Conservation (phyloP, 2,329 filamentous ascomycete genomes). For the Sporothrix mexicana region DNA sequence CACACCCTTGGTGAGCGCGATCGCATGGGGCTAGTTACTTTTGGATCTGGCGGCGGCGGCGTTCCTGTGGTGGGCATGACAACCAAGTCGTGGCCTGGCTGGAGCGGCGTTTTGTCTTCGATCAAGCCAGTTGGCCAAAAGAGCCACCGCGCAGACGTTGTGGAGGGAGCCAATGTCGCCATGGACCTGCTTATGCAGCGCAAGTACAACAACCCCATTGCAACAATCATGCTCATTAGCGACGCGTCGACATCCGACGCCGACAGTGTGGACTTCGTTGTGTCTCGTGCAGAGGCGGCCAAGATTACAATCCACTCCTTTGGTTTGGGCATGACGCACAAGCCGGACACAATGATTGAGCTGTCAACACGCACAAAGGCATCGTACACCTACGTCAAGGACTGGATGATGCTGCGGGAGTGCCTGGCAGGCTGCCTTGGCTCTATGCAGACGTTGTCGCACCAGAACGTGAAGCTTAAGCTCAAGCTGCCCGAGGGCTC, state of each 20-base stretch:
- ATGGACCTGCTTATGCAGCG: conserved; percentile 99
- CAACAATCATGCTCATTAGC: conserved; percentile 94
- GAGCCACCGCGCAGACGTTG: conserved; percentile 93
- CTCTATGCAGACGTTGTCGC: conserved; percentile 90
- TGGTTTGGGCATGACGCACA: conserved; percentile 93
- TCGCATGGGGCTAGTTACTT: conserved; percentile 96
- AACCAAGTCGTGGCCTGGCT: conserved; percentile 90
- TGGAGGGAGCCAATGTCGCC: conserved; percentile 95
- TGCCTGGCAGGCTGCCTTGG: conserved; percentile 93
- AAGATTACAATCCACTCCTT: conserved; percentile 98
- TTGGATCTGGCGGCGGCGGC: conserved; percentile 90
- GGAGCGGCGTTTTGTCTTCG: conserved; percentile 82
- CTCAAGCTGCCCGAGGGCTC: conserved; percentile 93
- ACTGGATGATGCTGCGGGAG: conserved; percentile 99
- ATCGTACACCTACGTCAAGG: conserved; percentile 97
- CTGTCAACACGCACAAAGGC: conserved; percentile 94
- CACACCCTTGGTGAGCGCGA: conserved; percentile 88
- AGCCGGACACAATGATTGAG: conserved; percentile 98
- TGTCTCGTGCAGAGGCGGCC: conserved; percentile 93
- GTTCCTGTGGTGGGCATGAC: conserved; percentile 98
- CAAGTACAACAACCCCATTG: conserved; percentile 92
- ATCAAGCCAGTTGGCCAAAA: conserved; percentile 96
- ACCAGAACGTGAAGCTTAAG: conserved; percentile 97
- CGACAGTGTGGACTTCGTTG: conserved; percentile 96
- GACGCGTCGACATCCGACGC: conserved; percentile 93